These are phyloP conservation scores for Termitomyces sp. DNA, from an alignment of 768 basidiomycete species.

Conservation along the genomic window DNA sequence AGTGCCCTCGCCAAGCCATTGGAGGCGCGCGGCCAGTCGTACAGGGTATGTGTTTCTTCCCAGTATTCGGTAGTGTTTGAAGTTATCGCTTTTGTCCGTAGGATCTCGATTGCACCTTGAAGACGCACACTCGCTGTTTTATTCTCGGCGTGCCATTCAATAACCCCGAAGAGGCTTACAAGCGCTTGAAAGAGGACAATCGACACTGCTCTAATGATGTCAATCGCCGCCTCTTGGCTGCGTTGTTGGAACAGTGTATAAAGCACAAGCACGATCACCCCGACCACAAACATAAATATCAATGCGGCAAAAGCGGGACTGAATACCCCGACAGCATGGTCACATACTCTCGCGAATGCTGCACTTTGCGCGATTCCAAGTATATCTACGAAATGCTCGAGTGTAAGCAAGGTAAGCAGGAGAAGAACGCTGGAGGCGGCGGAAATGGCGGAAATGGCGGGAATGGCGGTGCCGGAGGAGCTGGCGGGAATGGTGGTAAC, in stretches of 20 bases:
- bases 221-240: conserved; percentile 10
- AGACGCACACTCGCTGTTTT: conserved; percentile 9
- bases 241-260: conserved; percentile 9
- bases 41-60: conserved; percentile 4
- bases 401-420: conserved; percentile 13
- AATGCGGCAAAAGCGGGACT: conserved; percentile 7
- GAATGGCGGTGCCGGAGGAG: conserved; percentile 2
- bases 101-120: conserved; percentile 10
- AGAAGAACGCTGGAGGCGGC: conserved; percentile 5
- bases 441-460: conserved; percentile 10
- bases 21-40: conserved; percentile 9
- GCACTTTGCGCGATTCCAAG: conserved; percentile 9
- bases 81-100: conserved; percentile 1
- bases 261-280: conserved; percentile 13
- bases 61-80: neutral
- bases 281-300: conserved; percentile 2
- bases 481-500: conserved; percentile 7
- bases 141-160: conserved; percentile 15
- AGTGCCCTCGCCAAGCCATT: conserved; percentile 12
- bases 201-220: conserved; percentile 12
- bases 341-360: conserved; percentile 12
- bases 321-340: conserved; percentile 13
- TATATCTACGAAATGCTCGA: conserved; percentile 11
- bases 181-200: conserved; percentile 9
- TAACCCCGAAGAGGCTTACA: conserved; percentile 9